These are phyloP conservation scores for Syzygium malaccense DNA, from an alignment of 441 rosid genomes.

Conservation along the genomic window DNA sequence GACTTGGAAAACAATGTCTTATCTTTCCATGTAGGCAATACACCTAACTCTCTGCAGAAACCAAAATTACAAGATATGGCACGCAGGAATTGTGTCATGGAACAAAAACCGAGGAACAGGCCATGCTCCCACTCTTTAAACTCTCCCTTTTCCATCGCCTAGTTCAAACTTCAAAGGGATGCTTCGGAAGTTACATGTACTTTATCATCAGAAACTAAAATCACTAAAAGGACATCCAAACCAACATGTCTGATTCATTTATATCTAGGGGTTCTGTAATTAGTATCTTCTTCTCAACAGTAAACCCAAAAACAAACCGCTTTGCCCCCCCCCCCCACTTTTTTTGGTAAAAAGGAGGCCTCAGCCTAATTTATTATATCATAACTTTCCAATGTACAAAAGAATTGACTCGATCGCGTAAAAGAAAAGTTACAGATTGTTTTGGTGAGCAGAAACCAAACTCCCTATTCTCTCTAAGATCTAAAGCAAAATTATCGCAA, in stretches of 20 bases:
- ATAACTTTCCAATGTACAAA: background rate
- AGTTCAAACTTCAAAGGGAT: background rate
- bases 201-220: background rate
- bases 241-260: background rate
- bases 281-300: background rate
- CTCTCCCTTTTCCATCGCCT: background rate
- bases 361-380: background rate
- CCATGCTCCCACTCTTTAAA: background rate
- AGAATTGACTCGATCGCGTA: background rate
- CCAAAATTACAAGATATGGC: background rate
- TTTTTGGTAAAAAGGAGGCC: background rate
- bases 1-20: background rate
- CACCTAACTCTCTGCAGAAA: background rate
- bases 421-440: background rate
- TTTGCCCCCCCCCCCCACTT: background rate
- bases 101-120: background rate
- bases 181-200: background rate
- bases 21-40: background rate
- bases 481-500: background rate
- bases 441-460: background rate
- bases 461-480: background rate
- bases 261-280: background rate
- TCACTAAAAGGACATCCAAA: background rate
- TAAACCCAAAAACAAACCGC: background rate
- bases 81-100: background rate